Evolutionary conservation across 768 basidiomycete species (phyloP).

Genomic region (Tephrocybe sp.): DNA sequence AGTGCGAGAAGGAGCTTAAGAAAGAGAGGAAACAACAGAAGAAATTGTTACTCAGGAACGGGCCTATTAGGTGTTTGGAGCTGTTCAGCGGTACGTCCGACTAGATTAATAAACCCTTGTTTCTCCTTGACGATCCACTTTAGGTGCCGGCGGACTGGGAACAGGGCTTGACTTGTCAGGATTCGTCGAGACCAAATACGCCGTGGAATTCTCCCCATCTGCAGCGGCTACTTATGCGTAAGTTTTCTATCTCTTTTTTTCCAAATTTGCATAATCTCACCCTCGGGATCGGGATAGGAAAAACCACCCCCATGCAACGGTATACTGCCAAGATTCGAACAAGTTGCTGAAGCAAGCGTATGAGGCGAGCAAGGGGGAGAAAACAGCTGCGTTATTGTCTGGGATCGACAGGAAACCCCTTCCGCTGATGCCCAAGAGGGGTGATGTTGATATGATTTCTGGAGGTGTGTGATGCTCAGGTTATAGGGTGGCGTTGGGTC

Average conservation of each 20-base stretch:
- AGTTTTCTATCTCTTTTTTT: conserved; percentile 6
- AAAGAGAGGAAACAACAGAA: conserved; percentile 26
- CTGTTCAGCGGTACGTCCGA: conserved; percentile 60
- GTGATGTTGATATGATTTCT: conserved; percentile 70
- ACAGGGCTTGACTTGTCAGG: conserved; percentile 63
- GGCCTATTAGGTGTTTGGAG: conserved; percentile 59
- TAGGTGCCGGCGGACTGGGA: conserved; percentile 77
- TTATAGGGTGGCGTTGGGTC: background rate
- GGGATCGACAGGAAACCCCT: conserved; percentile 34
- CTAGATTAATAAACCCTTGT: too few relatives aligned
- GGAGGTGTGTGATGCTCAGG: conserved; percentile 49
- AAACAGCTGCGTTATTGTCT: conserved; percentile 38
- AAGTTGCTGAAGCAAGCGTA: conserved; percentile 59
- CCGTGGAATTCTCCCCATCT: conserved; percentile 62
- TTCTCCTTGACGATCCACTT: background rate
- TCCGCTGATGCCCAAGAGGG: conserved; percentile 53
- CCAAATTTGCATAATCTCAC: background rate
- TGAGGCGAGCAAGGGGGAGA: conserved; percentile 40
- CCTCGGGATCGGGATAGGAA: conserved; percentile 42
- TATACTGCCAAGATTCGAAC: conserved; percentile 69
- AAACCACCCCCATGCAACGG: conserved; percentile 60
- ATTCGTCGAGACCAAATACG: conserved; percentile 66
- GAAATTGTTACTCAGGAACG: conserved; percentile 33
- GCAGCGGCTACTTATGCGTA: conserved; percentile 68
- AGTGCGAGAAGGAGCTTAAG: conserved; percentile 37